Evolutionary conservation across 495 filamentous ascomycete species (phyloP), one percentile per base, ranked within the genome.

Genomic region (Aspergillus sclerotiicarbonarius): DNA sequence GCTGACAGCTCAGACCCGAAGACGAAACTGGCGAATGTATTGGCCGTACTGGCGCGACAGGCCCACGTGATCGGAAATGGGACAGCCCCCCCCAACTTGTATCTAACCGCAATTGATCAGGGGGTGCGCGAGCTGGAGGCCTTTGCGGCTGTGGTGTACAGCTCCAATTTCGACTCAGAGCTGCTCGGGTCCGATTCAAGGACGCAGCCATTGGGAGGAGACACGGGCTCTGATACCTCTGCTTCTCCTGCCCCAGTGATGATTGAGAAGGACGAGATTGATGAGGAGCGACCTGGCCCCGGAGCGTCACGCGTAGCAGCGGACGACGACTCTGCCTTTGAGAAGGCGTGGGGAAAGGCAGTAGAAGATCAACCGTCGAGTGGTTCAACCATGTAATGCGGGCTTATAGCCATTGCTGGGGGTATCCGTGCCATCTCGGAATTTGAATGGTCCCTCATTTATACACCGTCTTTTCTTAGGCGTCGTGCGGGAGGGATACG

Each of bases 61-160:
- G 93, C 93, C 13, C 92, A 96, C 71, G 82, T 78, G 19, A 96
- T 98, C 62, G 94, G 92, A 37, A 86, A 86, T 57, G 89, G 88
- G n/a, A 81, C 87, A 49, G 68, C 72, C 25, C 59, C 72, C 13
- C 72, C 73, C 0, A 98, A 98, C 68, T 89, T 96, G 69, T 98
- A 97, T 71, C 79, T 98, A 47, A 80, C 84, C 53, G 87, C 82
- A 1, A 90, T 93, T 82, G 93, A 97, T 63, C 69, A 80, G 48
- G 72, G 74, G 25, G 91, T 94, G 10, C 81, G 82, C 12, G 91
- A 97, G 60, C 77, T 98, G n/a, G 90, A 95, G 64, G 92, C 90
- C 0, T 97, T 98, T 62, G 90, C 93, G 5, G 93, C 94, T 1
- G 88, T 97, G 8, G 90, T 98, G 30, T 98, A 96, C 68, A 91